Percentiles rank a stretch among this genome's conserved stretches.
Evolutionary conservation across 2,329 filamentous ascomycete genomes (phyloP).

Genomic region (Samsoniella hepiali): DNA sequence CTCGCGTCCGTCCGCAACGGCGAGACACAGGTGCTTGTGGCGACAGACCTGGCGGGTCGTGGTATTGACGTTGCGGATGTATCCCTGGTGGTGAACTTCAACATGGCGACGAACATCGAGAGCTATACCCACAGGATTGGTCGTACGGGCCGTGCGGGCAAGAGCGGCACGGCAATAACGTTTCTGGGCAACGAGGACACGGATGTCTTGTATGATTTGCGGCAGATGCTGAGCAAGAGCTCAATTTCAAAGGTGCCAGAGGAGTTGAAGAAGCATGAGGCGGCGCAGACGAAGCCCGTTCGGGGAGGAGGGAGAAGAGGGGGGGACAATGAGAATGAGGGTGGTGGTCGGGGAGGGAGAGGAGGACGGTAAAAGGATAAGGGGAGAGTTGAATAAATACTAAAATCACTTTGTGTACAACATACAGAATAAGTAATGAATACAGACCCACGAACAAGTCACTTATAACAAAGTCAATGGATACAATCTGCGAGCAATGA

Average conservation of each 20-base stretch:
- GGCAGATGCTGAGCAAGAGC: slow-evolving; percentile 93
- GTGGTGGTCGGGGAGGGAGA: slow-evolving; percentile 23
- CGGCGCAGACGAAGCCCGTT: slow-evolving; percentile 77
- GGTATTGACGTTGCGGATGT: slow-evolving; percentile 98
- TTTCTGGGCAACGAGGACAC: slow-evolving; percentile 89
- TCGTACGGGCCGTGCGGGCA: slow-evolving; percentile 94
- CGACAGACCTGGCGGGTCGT: slow-evolving; percentile 90
- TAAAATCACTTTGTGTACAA: background rate
- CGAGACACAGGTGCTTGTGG: slow-evolving; percentile 81
- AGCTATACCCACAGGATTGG: slow-evolving; percentile 95
- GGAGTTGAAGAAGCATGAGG: slow-evolving; percentile 83
- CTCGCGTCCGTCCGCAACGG: slow-evolving; percentile 80
- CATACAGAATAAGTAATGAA: background rate
- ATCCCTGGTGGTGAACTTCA: slow-evolving; percentile 94
- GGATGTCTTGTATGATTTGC: slow-evolving; percentile 90
- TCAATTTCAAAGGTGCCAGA: slow-evolving; percentile 85
- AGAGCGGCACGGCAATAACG: slow-evolving; percentile 93
- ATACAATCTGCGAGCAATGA: background rate
- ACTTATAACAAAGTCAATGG: too few species aligned
- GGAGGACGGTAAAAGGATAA: background rate
- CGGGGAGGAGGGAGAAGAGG: slow-evolving; percentile 26
- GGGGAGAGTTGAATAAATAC: too few species aligned
- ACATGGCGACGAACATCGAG: slow-evolving; percentile 93
- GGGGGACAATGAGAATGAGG: slow-evolving; percentile 23
- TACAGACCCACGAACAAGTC: background rate